Conservation (phyloP, 2,329 filamentous ascomycete species). For the Ciborinia camelliae region DNA sequence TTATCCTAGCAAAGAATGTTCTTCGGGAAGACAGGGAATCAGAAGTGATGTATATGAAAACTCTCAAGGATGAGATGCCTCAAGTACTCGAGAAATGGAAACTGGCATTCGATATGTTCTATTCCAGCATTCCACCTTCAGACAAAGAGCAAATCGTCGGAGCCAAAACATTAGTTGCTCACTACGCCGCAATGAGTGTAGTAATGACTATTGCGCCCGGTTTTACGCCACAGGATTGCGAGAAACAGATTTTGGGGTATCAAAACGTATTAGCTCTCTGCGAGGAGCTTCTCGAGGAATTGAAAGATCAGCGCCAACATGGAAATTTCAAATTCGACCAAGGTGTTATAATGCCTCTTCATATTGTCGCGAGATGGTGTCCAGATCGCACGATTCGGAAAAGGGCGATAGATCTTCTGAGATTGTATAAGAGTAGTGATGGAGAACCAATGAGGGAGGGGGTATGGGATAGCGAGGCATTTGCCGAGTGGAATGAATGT, state of each 20-base stretch:
- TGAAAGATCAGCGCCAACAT: constrained; percentile 5
- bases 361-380: constrained; percentile 8
- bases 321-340: constrained; percentile 12
- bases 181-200: constrained; percentile 3
- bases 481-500: constrained; percentile 11
- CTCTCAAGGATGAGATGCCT: background rate
- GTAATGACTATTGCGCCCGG: background rate
- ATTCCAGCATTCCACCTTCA: background rate
- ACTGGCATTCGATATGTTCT: background rate
- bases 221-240: background rate
- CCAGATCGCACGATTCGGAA: background rate
- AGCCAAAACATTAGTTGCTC: background rate
- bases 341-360: constrained; percentile 8
- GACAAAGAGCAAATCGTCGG: background rate
- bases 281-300: background rate
- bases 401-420: background rate
- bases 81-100: constrained; percentile 1
- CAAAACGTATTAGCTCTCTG: background rate
- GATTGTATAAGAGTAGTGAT: background rate
- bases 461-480: constrained; percentile 8
- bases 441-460: constrained; percentile 14
- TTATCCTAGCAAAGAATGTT: background rate
- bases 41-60: background rate
- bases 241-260: background rate
- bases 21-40: background rate